Base-by-base conservation (phyloP, 2,329 filamentous ascomycete genomes). In the Talaromyces islandicus region DNA sequence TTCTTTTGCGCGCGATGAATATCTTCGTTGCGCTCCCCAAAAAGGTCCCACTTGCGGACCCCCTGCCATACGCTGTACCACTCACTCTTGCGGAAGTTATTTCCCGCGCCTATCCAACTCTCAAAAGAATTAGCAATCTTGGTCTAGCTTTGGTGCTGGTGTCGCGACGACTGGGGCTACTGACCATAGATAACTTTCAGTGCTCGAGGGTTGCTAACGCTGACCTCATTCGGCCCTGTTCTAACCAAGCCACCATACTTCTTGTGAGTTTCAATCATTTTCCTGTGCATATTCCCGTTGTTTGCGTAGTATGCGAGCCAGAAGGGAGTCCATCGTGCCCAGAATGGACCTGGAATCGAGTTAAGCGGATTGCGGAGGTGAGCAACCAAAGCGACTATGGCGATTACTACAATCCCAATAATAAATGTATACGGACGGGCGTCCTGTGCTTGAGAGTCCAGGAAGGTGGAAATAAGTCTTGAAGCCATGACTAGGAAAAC, bases 21-120 rank as follows among this genome's bases (percentile, higher is more conserved):
- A 30, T 62, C 62, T 58, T 75, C 73, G 51, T 75, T 65, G 7
- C 70, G 64, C 54, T 76, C 75, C 11, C 71, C 67, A 62, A 78
- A 78, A 3, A 79, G 67, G 56, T 76, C 72, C 50, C 75, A 72
- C 57, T 72, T 72, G 7, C 73, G 69, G 41, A 71, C 69, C 17
- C 71, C 75, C 65, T 77, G 75, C 69, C 67, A 76, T 32, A 72
- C 71, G 19, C 60, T 63, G 61, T 81, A 80, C 70, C 73, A 79
- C 3, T 68, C 62, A 1, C 68, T 71, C 61, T 81, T 80, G 3
- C 69, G 62, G 54, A 77, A 80, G 5, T 72, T 73, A 25, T 73
- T 71, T 1, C 76, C 76, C 5, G 76, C 71, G n/a, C 67, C 68
- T 68, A 19, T 29, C 1, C 14, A 19, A 11, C 2, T 4, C 35